phyloP scores from a whole-genome alignment of 768 basidiomycete species.

The Russula sp. region DNA sequence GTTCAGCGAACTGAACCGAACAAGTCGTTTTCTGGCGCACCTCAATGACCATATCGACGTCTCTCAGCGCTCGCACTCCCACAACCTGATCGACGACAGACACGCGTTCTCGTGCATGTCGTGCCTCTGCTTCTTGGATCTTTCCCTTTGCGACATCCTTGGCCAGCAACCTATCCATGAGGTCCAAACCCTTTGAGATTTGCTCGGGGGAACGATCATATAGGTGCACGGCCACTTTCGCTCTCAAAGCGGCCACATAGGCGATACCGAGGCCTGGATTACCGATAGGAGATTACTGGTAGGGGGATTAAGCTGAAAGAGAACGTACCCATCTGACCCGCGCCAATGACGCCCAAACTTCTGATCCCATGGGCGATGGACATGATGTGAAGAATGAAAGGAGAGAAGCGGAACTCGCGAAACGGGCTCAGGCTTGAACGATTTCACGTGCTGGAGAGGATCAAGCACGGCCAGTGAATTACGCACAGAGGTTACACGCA shows the following conservation, averaged over 20 bases:
- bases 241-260: conserved; percentile 76
- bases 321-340: conserved; percentile 62
- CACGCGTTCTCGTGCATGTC: conserved; percentile 64
- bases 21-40: conserved; percentile 33
- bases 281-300: background rate
- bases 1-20: background rate
- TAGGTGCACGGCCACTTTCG: conserved; percentile 79
- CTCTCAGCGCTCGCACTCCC: conserved; percentile 53
- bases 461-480: too few relatives aligned
- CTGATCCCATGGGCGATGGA: conserved; percentile 65
- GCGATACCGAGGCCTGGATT: conserved; percentile 77
- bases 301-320: background rate
- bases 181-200: conserved; percentile 59
- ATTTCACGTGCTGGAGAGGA: background rate
- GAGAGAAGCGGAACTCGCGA: background rate
- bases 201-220: conserved; percentile 74
- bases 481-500: too few relatives aligned
- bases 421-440: background rate
- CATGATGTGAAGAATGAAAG: conserved; percentile 29
- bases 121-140: conserved; percentile 58
- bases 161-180: conserved; percentile 77
- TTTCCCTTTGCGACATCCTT: conserved; percentile 86
- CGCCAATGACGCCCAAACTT: conserved; percentile 69
- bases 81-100: conserved; percentile 43
- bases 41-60: conserved; percentile 90